phyloP scores from a whole-genome alignment of 257 asterid species.

The Striga asiatica region DNA sequence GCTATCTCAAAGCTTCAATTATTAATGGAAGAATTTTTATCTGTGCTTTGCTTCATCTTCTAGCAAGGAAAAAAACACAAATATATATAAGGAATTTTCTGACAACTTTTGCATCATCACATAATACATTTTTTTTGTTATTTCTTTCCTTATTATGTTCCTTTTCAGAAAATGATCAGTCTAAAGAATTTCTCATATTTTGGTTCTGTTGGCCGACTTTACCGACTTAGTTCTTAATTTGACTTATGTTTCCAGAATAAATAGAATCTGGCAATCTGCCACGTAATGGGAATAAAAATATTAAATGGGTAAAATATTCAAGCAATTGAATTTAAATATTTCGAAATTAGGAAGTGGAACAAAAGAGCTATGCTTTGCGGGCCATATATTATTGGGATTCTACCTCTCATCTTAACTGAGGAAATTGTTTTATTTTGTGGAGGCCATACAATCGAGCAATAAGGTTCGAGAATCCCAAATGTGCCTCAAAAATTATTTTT shows the following conservation, averaged over 20 bases:
- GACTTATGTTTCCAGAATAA: not conserved
- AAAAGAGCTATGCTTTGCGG: too few species aligned
- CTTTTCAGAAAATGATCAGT: slow-evolving; percentile 19
- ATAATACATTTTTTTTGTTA: not conserved
- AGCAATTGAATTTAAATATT: too few species aligned
- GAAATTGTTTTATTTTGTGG: too few species aligned
- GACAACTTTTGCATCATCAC: slow-evolving; percentile 12
- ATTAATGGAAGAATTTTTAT: slow-evolving; percentile 12
- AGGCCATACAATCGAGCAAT: too few species aligned
- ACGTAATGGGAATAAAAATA: not conserved
- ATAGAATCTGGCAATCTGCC: not conserved
- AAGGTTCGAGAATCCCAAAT: too few species aligned
- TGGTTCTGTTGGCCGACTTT: slow-evolving; percentile 19
- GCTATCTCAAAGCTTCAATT: slow-evolving; percentile 36
- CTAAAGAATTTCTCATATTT: slow-evolving; percentile 15
- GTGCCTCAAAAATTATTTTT: too few species aligned
- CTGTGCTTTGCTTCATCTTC: slow-evolving; percentile 13
- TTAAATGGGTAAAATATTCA: not conserved
- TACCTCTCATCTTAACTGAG: too few species aligned
- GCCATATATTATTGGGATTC: too few species aligned
- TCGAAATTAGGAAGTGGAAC: not conserved
- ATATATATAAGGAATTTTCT: slow-evolving; percentile 19
- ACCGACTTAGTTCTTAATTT: slow-evolving; percentile 24
- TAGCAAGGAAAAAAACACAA: slow-evolving; percentile 23
- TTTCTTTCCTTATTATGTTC: not conserved